Conservation (phyloP, 257 asterid genomes). For the Petunia axillaris region DNA sequence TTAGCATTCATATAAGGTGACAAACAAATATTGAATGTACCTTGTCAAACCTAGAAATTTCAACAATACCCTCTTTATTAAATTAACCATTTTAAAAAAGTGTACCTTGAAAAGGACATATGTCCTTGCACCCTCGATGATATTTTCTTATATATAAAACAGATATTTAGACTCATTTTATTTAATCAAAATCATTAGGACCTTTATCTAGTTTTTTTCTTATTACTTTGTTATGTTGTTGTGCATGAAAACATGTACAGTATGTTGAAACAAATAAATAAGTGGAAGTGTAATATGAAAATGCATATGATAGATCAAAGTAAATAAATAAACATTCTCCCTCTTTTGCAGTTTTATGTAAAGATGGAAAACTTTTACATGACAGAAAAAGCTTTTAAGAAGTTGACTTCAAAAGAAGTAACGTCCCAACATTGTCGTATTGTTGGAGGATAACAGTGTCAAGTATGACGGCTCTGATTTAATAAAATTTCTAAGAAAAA, state of each 20-base stretch:
- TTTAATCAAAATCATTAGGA: no score
- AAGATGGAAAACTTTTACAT: background rate
- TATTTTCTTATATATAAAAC: background rate
- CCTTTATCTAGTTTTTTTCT: no score
- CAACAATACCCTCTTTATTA: background rate
- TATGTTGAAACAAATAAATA: background rate
- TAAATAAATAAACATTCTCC: background rate
- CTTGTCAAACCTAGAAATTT: background rate
- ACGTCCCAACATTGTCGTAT: constrained; percentile 14
- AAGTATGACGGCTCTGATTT: constrained; percentile 22
- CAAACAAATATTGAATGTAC: background rate
- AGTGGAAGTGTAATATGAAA: background rate
- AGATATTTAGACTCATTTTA: background rate
- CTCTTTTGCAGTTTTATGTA: background rate
- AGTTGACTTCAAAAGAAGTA: constrained; percentile 15
- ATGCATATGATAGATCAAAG: background rate
- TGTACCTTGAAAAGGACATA: constrained; percentile 39
- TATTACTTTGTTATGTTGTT: no score
- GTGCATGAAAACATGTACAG: background rate
- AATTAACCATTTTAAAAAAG: background rate
- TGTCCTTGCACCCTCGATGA: background rate
- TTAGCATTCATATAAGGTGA: background rate
- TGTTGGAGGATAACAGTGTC: constrained; percentile 11
- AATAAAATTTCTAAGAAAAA: background rate
- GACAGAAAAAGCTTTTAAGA: constrained; percentile 3